Evolutionary conservation across 495 filamentous ascomycete genomes (phyloP), one percentile per base, ranked within the genome.

Genomic region (Penicillium flavigenum): DNA sequence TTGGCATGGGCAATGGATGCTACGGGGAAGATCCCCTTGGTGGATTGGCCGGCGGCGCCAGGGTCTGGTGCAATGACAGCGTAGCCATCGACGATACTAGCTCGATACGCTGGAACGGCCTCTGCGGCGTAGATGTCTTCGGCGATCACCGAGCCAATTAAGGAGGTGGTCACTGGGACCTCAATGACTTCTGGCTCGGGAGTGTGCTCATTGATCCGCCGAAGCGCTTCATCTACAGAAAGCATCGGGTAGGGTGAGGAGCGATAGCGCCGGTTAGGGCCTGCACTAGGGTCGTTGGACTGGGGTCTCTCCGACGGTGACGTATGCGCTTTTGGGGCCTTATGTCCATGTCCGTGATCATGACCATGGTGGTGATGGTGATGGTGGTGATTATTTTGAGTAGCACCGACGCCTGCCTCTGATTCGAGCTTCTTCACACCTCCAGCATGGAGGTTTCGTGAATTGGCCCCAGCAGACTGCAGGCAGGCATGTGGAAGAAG

Each of bases 41-140:
- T 80, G 39, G 83, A 86, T 4, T 72, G 68, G 0, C 80, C 83
- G 38, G 83, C 76, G 8, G 78, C 64, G 10, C 82, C 72, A 8
- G 69, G 62, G 17, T 69, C 65, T 1, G 75, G 66, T 12, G 72
- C 74, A 58, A 77, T 78, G 17, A 97, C 81, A 3, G 95, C 95
- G 66, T 99, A 99, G 11, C 94, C 94, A 67, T 99, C 94, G 3
- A 99, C 95, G 56, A 96, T 99, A 65, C 92, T 96, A 41, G 94
- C 94, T 50, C 89, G 82, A 73, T 90, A 99, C 6, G 95, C 94
- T 5, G 94, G 94, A 0, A 98, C 95, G 14, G 86, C 77, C 65
- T 96, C 92, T 22, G 75, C 67, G 4, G 94, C 90, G 45, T 78
- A 82, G 38, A 98, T 86, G 65, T 96, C 89, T 67, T 89, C 83